A percentile compares a stretch with the other conserved stretches of the same genome.
These are phyloP conservation scores for Linanthus parryae DNA, from an alignment of 148 eudicot genomes.

Conservation along the genomic window DNA sequence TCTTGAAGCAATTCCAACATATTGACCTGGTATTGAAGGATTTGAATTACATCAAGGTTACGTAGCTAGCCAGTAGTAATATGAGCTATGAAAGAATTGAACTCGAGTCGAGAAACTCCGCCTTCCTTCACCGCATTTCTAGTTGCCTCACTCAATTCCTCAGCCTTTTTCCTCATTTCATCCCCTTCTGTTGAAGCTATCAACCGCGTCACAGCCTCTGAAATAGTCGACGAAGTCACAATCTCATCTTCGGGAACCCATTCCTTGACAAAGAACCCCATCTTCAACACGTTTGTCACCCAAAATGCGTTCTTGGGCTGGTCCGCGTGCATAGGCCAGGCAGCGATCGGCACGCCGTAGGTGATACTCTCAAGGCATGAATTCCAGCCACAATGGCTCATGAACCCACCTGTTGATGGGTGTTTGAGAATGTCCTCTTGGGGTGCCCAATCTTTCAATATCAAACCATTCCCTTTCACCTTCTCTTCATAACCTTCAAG, in stretches of 20 bases:
- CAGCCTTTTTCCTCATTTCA: slow-evolving; percentile 34
- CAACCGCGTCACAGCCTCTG: slow-evolving; percentile 27
- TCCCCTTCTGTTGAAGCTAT: slow-evolving; percentile 38
- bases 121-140: slow-evolving; percentile 31
- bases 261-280: slow-evolving; percentile 33
- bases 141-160: slow-evolving; percentile 21
- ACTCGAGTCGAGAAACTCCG: slow-evolving; percentile 35
- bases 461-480: slow-evolving; percentile 28
- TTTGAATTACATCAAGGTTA: too few relatives aligned
- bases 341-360: slow-evolving; percentile 52
- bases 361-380: slow-evolving; percentile 59
- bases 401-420: slow-evolving; percentile 39
- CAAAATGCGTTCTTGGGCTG: slow-evolving; percentile 47
- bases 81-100: slow-evolving; percentile 48
- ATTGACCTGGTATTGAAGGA: too few relatives aligned
- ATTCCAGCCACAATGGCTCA: slow-evolving; percentile 68
- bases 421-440: slow-evolving; percentile 50
- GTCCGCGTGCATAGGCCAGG: slow-evolving; percentile 64
- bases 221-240: slow-evolving; percentile 19
- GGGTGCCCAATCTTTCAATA: slow-evolving; percentile 53
- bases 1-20: too few relatives aligned
- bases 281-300: slow-evolving; percentile 25
- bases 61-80: too few relatives aligned
- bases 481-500: slow-evolving; percentile 53
- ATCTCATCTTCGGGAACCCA: slow-evolving; percentile 19